phyloP scores from a whole-genome alignment of 1,139 yeast genomes.

The Magnusiomyces tetraspermus region DNA sequence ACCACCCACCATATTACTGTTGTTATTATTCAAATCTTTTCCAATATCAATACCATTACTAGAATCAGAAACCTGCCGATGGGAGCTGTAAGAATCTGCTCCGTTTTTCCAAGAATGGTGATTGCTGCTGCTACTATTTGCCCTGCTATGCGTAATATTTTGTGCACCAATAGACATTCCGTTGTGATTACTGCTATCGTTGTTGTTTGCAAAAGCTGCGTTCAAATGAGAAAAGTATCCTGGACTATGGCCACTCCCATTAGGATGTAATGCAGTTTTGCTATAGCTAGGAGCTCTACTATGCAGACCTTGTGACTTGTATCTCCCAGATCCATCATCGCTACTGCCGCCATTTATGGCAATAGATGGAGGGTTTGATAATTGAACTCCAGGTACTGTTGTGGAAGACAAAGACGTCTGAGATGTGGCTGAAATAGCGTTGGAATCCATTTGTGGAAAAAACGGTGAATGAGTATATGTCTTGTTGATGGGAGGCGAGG shows the following conservation, averaged over 20 bases:
- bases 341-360: not conserved
- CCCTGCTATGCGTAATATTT: not conserved
- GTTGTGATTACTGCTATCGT: not conserved
- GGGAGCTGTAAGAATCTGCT: not conserved
- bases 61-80: too few species aligned
- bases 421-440: not conserved
- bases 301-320: not conserved
- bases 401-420: not conserved
- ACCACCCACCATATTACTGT: too few species aligned
- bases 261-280: not conserved
- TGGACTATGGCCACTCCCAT: not conserved
- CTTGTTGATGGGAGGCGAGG: slow-evolving; percentile 19
- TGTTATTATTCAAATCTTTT: too few species aligned
- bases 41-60: too few species aligned
- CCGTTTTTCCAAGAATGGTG: not conserved
- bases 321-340: not conserved
- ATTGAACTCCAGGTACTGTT: not conserved
- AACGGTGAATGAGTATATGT: slow-evolving; percentile 18
- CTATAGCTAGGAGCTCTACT: not conserved
- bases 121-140: not conserved
- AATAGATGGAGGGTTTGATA: too few species aligned
- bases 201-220: not conserved
- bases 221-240: not conserved
- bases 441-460: slow-evolving; percentile 18
- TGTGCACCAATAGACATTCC: not conserved